A percentile compares a stretch with the other conserved stretches of the same genome.
Evolutionary conservation across 2,329 filamentous ascomycete genomes (phyloP).

Genomic region (Venturia oleaginea): DNA sequence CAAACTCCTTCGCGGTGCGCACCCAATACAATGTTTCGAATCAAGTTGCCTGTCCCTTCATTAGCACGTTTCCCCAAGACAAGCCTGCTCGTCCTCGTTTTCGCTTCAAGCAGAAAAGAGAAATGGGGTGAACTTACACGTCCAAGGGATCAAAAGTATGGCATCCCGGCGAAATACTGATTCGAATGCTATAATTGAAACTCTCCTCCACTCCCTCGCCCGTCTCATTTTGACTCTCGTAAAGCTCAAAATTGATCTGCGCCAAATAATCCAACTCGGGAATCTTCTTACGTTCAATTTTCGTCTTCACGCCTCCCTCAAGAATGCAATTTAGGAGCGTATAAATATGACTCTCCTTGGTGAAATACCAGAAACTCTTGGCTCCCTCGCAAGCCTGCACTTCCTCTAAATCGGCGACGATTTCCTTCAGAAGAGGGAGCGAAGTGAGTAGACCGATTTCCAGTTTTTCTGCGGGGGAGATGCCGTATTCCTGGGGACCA

Average conservation of each 20-base stretch:
- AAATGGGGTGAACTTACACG: constrained; percentile 41
- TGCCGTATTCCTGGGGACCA: constrained; percentile 96
- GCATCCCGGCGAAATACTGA: constrained; percentile 90
- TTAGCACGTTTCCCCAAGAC: background rate
- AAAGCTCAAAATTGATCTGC: constrained; percentile 96
- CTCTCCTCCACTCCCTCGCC: constrained; percentile 52
- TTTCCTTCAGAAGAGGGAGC: constrained; percentile 86
- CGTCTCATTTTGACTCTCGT: constrained; percentile 73
- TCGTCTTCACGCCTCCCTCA: constrained; percentile 92
- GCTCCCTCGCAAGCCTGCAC: constrained; percentile 91
- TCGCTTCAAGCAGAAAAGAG: too few species aligned
- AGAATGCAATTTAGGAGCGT: constrained; percentile 96
- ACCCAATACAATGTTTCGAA: constrained; percentile 92
- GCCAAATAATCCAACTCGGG: constrained; percentile 95
- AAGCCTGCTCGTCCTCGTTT: too few species aligned
- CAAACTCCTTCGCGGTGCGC: constrained; percentile 78
- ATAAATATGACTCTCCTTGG: constrained; percentile 98
- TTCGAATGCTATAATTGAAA: constrained; percentile 92
- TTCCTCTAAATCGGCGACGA: constrained; percentile 92
- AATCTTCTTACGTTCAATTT: constrained; percentile 90
- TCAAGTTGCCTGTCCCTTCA: constrained; percentile 57
- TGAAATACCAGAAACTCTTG: constrained; percentile 98
- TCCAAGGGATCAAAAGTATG: constrained; percentile 95
- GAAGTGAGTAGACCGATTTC: constrained; percentile 95
- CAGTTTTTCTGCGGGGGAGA: constrained; percentile 91